phyloP scores from a whole-genome alignment of 176 grass and related monocot genomes.

The Pontederia crassipes region DNA sequence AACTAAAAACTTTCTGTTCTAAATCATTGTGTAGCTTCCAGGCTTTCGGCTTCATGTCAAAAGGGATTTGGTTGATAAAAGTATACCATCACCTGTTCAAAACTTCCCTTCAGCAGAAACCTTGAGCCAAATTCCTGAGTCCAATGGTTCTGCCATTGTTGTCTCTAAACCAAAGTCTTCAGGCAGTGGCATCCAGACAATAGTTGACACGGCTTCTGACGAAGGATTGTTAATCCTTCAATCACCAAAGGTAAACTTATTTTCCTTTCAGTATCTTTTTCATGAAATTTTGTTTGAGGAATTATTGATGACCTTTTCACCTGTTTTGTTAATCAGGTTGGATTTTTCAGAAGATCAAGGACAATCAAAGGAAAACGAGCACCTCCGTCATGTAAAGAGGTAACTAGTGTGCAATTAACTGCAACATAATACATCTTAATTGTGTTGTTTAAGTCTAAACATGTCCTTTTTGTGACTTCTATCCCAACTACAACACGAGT shows the following conservation, averaged over 20 bases:
- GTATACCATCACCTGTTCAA: background rate
- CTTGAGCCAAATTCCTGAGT: conserved; percentile 5
- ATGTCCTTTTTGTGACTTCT: background rate
- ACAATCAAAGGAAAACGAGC: conserved; percentile 23
- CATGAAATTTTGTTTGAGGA: background rate
- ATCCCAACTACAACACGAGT: background rate
- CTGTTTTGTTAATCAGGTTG: conserved; percentile 12
- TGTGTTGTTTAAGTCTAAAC: conserved; percentile 6
- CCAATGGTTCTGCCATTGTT: conserved; percentile 18
- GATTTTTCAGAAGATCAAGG: conserved; percentile 16
- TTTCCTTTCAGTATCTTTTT: background rate
- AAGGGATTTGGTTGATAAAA: conserved; percentile 16
- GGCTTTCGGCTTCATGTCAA: conserved; percentile 20
- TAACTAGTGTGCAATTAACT: background rate
- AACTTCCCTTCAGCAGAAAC: background rate
- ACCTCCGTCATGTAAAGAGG: conserved; percentile 25
- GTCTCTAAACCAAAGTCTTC: conserved; percentile 11
- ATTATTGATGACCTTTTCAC: too few relatives aligned
- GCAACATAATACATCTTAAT: conserved; percentile 2
- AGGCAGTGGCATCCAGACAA: conserved; percentile 14
- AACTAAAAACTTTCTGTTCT: too few relatives aligned
- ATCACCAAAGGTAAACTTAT: conserved; percentile 12
- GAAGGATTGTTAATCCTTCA: conserved; percentile 20
- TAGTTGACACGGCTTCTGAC: conserved; percentile 23
- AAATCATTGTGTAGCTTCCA: conserved; percentile 1